Conservation (phyloP, 2,329 filamentous ascomycete species). For the Exophiala alcalophila region DNA sequence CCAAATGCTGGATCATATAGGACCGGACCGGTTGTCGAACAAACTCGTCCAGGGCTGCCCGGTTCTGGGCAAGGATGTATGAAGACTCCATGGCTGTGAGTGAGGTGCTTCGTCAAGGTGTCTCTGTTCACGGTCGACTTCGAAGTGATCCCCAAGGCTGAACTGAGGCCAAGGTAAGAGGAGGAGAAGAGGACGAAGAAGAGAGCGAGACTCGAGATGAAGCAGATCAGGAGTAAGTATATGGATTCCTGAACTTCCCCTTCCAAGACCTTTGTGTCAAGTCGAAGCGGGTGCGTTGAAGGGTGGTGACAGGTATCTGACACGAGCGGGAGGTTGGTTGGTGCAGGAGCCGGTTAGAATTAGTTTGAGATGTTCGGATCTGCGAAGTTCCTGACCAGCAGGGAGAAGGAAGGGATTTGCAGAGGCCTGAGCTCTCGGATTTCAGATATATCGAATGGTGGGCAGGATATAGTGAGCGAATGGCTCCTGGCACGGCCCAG, state of each 20-base stretch:
- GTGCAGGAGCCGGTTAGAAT: constrained; percentile 21
- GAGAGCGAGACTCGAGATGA: constrained; percentile 14
- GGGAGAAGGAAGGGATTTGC: constrained; percentile 8
- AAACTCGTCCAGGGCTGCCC: constrained; percentile 48
- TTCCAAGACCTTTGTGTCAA: constrained; percentile 5
- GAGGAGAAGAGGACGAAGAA: constrained; percentile 8
- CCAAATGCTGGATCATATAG: constrained; percentile 49
- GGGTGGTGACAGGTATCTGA: constrained; percentile 22
- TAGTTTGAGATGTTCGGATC: constrained; percentile 17
- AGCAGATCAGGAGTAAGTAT: constrained; percentile 21
- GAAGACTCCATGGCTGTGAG: constrained; percentile 25
- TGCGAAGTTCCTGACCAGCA: constrained; percentile 24
- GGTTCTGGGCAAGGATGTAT: constrained; percentile 35
- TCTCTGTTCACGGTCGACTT: constrained; percentile 4
- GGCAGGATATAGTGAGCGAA: background rate
- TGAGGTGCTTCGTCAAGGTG: too few relatives aligned
- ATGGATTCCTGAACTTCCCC: constrained; percentile 11
- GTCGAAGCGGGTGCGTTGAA: constrained; percentile 14
- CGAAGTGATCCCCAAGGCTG: background rate
- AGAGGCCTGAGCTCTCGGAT: constrained; percentile 19
- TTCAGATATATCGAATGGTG: constrained; percentile 17
- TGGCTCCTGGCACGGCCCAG: constrained; percentile 23
- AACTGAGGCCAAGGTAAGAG: constrained; percentile 4
- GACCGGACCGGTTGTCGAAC: constrained; percentile 47
- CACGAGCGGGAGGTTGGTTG: constrained; percentile 21